Percentiles rank a stretch among this genome's conserved stretches.
These are phyloP conservation scores for Sideroxylon spinosum DNA, from an alignment of 179 eudicot species.

Conservation along the genomic window DNA sequence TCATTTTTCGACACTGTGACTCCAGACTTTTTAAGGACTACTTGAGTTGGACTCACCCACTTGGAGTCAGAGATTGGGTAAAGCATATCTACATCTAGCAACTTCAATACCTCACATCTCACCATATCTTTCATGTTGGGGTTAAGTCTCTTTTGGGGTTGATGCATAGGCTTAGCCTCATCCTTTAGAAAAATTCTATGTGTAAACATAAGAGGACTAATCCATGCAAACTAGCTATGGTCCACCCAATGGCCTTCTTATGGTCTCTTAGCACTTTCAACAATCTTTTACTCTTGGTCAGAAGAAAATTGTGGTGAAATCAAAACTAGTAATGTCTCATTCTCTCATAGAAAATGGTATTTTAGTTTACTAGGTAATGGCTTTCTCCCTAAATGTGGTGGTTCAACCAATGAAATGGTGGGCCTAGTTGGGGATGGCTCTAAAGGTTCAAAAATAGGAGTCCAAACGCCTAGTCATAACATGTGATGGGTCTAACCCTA, in stretches of 20 bases:
- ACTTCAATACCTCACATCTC: not conserved
- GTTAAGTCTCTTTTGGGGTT: not conserved
- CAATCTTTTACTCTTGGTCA: not conserved
- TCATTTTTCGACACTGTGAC: not conserved
- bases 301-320: not conserved
- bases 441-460: too few relatives aligned
- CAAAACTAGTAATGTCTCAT: not conserved
- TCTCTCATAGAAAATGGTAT: not conserved
- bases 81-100: not conserved
- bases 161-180: not conserved
- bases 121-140: not conserved
- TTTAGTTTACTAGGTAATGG: too few relatives aligned
- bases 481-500: too few relatives aligned
- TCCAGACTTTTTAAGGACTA: not conserved
- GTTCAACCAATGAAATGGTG: too few relatives aligned
- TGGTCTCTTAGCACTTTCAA: not conserved
- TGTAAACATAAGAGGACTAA: not conserved
- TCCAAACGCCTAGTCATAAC: too few relatives aligned
- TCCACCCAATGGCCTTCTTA: not conserved
- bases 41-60: not conserved
- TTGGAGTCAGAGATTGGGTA: not conserved
- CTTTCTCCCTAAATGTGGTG: too few relatives aligned
- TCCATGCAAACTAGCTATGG: not conserved
- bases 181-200: not conserved
- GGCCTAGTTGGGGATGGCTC: too few relatives aligned